Evolutionary conservation across 164 flowering plant species (phyloP).

Genomic region (Liquidambar formosana): DNA sequence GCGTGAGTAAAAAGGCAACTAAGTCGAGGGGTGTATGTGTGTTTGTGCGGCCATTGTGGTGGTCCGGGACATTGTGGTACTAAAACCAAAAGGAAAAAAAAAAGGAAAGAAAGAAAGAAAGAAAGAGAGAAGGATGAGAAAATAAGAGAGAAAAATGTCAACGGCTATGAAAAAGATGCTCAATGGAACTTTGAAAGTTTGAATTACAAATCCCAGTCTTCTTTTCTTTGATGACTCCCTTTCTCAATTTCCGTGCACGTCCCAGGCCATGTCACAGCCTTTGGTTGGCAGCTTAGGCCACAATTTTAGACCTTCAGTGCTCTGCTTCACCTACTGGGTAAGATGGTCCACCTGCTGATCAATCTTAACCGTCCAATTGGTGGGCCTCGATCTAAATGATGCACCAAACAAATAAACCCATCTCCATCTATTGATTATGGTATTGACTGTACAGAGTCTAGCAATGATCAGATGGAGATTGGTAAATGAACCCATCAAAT

Average conservation of each 20-base stretch:
- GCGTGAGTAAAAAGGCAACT: slow-evolving; percentile 33
- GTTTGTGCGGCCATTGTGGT: slow-evolving; percentile 43
- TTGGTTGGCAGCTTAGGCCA: slow-evolving; percentile 20
- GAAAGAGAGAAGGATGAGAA: neutral
- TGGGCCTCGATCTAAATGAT: too few relatives aligned
- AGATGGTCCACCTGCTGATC: too few relatives aligned
- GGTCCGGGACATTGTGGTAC: slow-evolving; percentile 48
- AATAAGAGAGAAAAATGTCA: slow-evolving; percentile 38
- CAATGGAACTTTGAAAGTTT: slow-evolving; percentile 25
- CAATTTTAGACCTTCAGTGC: too few relatives aligned
- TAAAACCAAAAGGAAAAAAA: slow-evolving; percentile 15
- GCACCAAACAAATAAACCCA: too few relatives aligned
- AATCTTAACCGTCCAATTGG: too few relatives aligned
- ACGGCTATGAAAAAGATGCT: slow-evolving; percentile 45
- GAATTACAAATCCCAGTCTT: slow-evolving; percentile 17
- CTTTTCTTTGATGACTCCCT: slow-evolving; percentile 23
- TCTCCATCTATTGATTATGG: too few relatives aligned
- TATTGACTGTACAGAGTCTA: too few relatives aligned
- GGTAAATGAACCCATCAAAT: too few relatives aligned
- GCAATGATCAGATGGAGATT: too few relatives aligned
- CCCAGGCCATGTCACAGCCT: slow-evolving; percentile 10
- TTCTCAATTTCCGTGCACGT: slow-evolving; percentile 66
- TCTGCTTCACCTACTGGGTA: too few relatives aligned
- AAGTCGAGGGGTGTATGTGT: slow-evolving; percentile 31
- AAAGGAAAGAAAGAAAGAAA: slow-evolving; percentile 16